phyloP scores from a whole-genome alignment of 1,139 yeast species.

The Zhuliangozyma blackwelliae region DNA sequence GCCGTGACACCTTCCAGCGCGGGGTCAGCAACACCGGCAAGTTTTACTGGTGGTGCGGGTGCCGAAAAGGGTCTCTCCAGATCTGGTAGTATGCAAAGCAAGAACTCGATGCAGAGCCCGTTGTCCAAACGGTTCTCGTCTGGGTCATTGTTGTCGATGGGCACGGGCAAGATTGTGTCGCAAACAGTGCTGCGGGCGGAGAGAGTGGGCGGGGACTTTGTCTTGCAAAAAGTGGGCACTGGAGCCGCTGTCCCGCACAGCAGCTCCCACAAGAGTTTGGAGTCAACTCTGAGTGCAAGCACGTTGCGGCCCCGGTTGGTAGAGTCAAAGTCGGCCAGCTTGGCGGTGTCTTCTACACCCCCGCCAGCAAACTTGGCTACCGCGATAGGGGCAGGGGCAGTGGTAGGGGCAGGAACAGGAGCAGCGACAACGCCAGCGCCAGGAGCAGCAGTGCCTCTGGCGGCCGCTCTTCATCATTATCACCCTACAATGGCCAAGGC shows the following conservation, averaged over 20 bases:
- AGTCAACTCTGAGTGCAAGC: background rate
- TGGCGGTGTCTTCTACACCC: slow-evolving; percentile 14
- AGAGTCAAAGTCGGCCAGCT: slow-evolving; percentile 6
- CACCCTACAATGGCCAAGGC: background rate
- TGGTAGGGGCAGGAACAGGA: slow-evolving; percentile 1
- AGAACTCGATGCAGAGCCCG: slow-evolving; percentile 30
- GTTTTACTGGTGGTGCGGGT: too few species aligned
- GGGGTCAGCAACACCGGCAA: too few species aligned
- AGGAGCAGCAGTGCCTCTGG: background rate
- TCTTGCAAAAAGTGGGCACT: slow-evolving; percentile 10
- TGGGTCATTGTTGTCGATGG: slow-evolving; percentile 37
- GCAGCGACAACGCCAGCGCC: slow-evolving; percentile 1
- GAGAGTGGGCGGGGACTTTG: slow-evolving; percentile 9
- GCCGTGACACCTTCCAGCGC: too few species aligned
- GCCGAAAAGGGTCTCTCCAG: slow-evolving; percentile 5
- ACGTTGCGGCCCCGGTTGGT: slow-evolving; percentile 27
- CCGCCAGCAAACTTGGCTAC: slow-evolving; percentile 10
- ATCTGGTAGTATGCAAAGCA: slow-evolving; percentile 3
- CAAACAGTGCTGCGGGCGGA: slow-evolving; percentile 23
- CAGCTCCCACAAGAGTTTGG: slow-evolving; percentile 7
- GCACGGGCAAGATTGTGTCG: slow-evolving; percentile 39
- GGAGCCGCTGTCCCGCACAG: slow-evolving; percentile 3
- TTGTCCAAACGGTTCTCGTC: slow-evolving; percentile 37
- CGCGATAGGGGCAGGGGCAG: slow-evolving; percentile 6
- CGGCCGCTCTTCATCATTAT: background rate